Conservation (phyloP, 106 monocot genomes). For the Dendrobium huoshanense region DNA sequence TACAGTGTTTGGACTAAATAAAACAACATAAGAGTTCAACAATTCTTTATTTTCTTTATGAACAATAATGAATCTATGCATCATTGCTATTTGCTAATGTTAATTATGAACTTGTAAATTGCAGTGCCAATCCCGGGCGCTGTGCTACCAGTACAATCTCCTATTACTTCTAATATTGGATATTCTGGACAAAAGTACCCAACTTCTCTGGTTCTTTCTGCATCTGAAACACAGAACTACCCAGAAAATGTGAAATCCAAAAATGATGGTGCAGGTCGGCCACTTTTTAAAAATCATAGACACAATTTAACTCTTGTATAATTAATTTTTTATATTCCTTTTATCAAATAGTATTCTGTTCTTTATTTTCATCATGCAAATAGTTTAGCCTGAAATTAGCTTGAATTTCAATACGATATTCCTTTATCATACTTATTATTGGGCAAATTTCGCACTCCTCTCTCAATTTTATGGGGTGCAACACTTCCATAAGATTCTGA, state of each 20-base stretch:
- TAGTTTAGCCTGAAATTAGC: background rate
- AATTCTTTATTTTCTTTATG: background rate
- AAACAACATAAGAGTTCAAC: background rate
- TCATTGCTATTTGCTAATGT: background rate
- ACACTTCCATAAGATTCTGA: too few species aligned
- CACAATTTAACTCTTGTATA: background rate
- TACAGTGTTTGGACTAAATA: background rate
- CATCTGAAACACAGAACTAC: background rate
- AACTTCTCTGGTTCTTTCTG: background rate
- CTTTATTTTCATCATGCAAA: background rate
- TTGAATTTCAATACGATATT: background rate
- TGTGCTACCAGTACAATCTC: slow-evolving; percentile 5
- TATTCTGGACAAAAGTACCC: background rate
- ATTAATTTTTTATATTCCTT: background rate
- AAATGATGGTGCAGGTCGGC: background rate
- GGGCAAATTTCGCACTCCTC: too few species aligned
- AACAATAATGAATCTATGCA: background rate
- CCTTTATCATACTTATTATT: background rate
- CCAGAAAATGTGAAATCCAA: background rate
- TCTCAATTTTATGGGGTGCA: too few species aligned
- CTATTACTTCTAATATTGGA: slow-evolving; percentile 5
- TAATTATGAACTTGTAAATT: background rate
- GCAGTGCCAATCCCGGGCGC: background rate
- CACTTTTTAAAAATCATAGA: background rate
- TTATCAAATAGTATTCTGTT: background rate